Base-by-base conservation (phyloP, 1,284 basidiomycete species). In the Fomitopsis pinicola region DNA sequence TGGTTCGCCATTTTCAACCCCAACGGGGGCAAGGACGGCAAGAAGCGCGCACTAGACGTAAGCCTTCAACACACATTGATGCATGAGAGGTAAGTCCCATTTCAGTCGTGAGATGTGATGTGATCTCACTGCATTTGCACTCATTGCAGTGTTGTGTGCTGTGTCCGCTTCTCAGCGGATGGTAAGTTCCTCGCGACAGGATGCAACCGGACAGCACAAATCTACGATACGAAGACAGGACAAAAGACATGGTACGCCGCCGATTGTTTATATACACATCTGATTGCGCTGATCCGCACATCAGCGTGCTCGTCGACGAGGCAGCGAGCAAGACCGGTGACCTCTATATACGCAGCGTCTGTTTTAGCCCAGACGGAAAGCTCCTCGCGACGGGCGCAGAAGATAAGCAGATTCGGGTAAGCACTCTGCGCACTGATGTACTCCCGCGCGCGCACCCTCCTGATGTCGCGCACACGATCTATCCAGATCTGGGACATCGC, bases 1-100 rank as follows among this genome's bases (percentile, higher is more conserved):
- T 99, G 97, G 97, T 92, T 96, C 70, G 95, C 94, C 19, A 85
- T 97, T 58, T 98, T 95, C 81, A 97, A 95, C 73, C 90, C 92
- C 15, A 89, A 91, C 69, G 86, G 85, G 42, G 60, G 42, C 9
- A 62, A 62, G 55, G 60, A 63, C 10, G 60, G 65, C 30, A 70
- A 70, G 62, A 92, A 94, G 77, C 82, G 89, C 55, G 82, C 86
- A 62, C 78, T 97, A 60, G 95, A 98, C 73, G 93, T 99, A n/a
- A 81, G 80, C 54, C 76, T 98, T 59, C 88, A 95, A 22, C 94
- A 98, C 74, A 97, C 92, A 1, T 79, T 99, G 38, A 87, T 89
- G 71, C 97, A 99, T 73, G 94, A 97, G 74, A 96, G 92, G 92
- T 94, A 69, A 65, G 83, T 74, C 3, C 35, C 22, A 12, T 26